phyloP scores from a whole-genome alignment of 2,329 filamentous ascomycete species.

The Graphium sp. region DNA sequence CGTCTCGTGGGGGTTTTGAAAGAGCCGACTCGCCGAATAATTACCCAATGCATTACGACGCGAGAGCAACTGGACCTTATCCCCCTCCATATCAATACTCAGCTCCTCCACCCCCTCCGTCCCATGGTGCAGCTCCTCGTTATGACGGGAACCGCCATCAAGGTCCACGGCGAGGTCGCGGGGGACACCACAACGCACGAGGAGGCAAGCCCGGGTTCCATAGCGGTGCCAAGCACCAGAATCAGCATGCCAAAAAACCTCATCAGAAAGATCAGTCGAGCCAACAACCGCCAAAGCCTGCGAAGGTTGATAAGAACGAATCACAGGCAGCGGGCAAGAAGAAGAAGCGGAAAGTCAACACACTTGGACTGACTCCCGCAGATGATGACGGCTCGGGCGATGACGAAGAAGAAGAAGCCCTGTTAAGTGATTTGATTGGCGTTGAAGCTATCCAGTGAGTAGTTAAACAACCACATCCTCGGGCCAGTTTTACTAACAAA shows the following conservation, averaged over 20 bases:
- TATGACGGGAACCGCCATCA: slow-evolving; percentile 3
- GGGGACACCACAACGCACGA: slow-evolving; percentile 28
- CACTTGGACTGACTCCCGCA: slow-evolving; percentile 53
- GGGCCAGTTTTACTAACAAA: too few relatives aligned
- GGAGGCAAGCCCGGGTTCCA: slow-evolving; percentile 20
- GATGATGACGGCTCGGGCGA: slow-evolving; percentile 48
- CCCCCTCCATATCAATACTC: slow-evolving; percentile 2
- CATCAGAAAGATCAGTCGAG: too few relatives aligned
- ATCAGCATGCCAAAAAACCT: slow-evolving; percentile 1
- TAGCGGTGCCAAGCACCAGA: slow-evolving; percentile 19
- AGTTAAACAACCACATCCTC: too few relatives aligned
- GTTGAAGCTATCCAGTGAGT: slow-evolving; percentile 38
- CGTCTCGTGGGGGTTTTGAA: too few relatives aligned
- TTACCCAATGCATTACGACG: too few relatives aligned
- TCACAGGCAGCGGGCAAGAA: slow-evolving; percentile 38
- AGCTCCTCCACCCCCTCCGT: slow-evolving; percentile 1
- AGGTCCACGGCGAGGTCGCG: slow-evolving; percentile 15
- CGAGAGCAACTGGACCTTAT: too few relatives aligned
- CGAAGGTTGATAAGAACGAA: too few relatives aligned
- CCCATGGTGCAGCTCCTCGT: slow-evolving; percentile 2
- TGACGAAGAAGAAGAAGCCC: slow-evolving; percentile 57
- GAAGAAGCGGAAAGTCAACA: slow-evolving; percentile 58
- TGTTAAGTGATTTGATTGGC: slow-evolving; percentile 36
- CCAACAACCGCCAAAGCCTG: slow-evolving; percentile 6
- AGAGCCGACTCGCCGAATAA: too few relatives aligned